Evolutionary conservation across 305 asterid genomes (phyloP).

Genomic region (Striga hermonthica): DNA sequence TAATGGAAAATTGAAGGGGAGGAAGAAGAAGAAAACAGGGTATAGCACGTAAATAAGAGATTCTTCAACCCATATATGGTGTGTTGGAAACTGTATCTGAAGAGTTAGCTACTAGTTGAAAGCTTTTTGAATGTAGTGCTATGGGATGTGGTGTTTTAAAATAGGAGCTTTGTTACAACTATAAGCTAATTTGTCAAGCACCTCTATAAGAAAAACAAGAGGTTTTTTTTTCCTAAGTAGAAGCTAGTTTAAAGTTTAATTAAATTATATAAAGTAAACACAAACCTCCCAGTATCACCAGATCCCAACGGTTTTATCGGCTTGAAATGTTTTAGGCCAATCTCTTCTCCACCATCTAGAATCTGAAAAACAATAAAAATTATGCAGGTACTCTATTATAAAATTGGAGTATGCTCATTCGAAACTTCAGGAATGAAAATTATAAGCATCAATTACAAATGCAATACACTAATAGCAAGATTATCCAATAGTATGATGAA

Average conservation of each 20-base stretch:
- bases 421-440: background rate
- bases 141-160: too few relatives aligned
- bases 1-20: too few relatives aligned
- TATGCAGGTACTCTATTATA: slow-evolving; percentile 5
- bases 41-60: too few relatives aligned
- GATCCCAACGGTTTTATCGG: slow-evolving; percentile 96
- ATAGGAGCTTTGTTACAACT: too few relatives aligned
- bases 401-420: slow-evolving; percentile 9
- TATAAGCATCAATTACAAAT: background rate
- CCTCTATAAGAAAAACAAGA: too few relatives aligned
- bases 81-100: too few relatives aligned
- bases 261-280: slow-evolving; percentile 8
- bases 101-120: too few relatives aligned
- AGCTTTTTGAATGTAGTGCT: too few relatives aligned
- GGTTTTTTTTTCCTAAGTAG: too few relatives aligned
- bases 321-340: slow-evolving; percentile 83
- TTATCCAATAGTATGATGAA: background rate
- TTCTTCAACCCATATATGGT: too few relatives aligned
- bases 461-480: background rate
- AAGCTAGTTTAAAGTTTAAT: background rate
- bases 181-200: too few relatives aligned
- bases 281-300: slow-evolving; percentile 95
- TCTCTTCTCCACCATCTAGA: slow-evolving; percentile 62
- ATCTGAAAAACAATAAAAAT: slow-evolving; percentile 45
- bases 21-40: too few relatives aligned